Conservation (phyloP, 108 stramenopile genomes). For the Seminavis robusta region DNA sequence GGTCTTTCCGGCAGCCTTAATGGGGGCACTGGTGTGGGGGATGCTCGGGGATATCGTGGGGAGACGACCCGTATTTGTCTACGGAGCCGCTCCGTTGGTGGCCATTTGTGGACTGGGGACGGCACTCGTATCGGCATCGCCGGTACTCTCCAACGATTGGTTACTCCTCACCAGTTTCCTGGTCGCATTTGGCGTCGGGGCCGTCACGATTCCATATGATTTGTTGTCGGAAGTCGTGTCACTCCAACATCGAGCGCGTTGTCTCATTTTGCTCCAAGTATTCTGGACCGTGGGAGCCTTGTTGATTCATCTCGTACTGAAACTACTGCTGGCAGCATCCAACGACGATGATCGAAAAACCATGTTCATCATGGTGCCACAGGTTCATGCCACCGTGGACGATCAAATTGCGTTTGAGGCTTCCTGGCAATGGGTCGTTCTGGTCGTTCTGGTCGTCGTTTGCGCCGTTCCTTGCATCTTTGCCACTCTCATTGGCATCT, state of each 20-base stretch:
- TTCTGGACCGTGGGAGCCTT: conserved; percentile 65
- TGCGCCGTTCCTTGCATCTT: conserved; percentile 54
- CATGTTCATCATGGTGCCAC: no score
- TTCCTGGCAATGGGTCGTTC: conserved; percentile 52
- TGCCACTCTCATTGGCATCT: conserved; percentile 24
- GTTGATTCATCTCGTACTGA: conserved; percentile 45
- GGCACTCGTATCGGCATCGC: conserved; percentile 24
- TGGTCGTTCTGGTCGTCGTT: no score
- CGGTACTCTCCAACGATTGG: no score
- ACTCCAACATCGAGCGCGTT: conserved; percentile 23
- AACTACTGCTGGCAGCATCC: conserved; percentile 22
- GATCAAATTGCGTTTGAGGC: no score
- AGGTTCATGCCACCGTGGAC: no score
- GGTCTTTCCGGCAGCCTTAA: conserved; percentile 48
- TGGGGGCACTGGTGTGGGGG: conserved; percentile 49
- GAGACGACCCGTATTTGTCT: conserved; percentile 36
- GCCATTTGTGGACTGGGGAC: conserved; percentile 50
- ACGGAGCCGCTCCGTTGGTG: conserved; percentile 27
- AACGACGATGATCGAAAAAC: no score
- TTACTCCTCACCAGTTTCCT: conserved; percentile 43
- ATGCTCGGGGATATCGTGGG: conserved; percentile 45
- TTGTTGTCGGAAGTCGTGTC: conserved; percentile 62
- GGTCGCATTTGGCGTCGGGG: conserved; percentile 73
- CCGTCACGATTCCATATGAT: conserved; percentile 59
- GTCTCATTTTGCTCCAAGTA: conserved; percentile 39